A percentile compares a stretch with the other conserved stretches of the same genome.
Evolutionary conservation across 345 rosid genomes (phyloP).

Genomic region (Trapa bicornis): DNA sequence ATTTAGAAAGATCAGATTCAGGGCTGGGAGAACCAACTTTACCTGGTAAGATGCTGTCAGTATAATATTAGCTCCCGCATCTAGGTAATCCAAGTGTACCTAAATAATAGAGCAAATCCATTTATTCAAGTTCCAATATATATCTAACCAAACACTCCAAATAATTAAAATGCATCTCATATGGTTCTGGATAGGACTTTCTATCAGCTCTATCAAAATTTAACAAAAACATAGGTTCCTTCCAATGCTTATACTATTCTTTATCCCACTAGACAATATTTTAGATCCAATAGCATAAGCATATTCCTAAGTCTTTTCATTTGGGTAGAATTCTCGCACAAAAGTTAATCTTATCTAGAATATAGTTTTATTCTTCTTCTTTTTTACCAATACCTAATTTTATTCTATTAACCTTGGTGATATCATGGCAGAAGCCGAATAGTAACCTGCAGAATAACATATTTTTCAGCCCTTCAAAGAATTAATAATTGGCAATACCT

Average conservation of each 20-base stretch:
- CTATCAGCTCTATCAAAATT: neutral
- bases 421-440: neutral
- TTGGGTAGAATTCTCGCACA: neutral
- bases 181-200: neutral
- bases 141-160: neutral
- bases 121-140: neutral
- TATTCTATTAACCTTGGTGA: neutral
- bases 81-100: conserved; percentile 90
- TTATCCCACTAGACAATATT: neutral
- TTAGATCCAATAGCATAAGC: neutral
- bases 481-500: neutral
- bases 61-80: conserved; percentile 76
- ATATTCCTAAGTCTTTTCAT: no score
- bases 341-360: neutral
- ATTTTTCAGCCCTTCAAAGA: neutral
- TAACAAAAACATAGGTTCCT: neutral
- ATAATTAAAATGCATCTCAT: neutral
- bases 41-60: conserved; percentile 85
- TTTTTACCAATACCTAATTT: no score
- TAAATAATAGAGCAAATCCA: conserved; percentile 11
- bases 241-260: neutral
- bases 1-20: neutral
- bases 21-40: neutral
- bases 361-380: neutral
- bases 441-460: neutral